Evolutionary conservation across 2,329 filamentous ascomycete genomes (phyloP).

Genomic region (Hirsutella thompsonii): DNA sequence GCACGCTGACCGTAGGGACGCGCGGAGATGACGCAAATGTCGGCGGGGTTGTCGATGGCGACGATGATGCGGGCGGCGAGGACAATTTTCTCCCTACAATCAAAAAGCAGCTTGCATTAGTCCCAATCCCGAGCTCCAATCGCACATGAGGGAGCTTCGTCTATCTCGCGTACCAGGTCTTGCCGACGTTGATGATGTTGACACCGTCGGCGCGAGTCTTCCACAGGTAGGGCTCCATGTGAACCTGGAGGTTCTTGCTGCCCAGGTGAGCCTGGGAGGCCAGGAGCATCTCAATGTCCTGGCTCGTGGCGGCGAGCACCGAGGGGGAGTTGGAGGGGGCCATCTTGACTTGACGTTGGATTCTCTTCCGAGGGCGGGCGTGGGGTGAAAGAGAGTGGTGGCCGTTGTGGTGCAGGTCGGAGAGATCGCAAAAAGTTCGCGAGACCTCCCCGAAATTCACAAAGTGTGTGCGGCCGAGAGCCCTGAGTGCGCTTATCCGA

Average conservation of each 20-base stretch:
- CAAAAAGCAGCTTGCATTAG: not conserved
- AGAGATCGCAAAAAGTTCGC: conserved; percentile 29
- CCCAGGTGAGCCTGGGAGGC: conserved; percentile 93
- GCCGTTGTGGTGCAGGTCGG: conserved; percentile 14
- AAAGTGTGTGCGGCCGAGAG: conserved; percentile 27
- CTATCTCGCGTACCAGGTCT: conserved; percentile 73
- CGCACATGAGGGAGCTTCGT: no score
- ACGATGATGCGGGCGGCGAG: conserved; percentile 97
- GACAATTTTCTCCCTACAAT: conserved; percentile 92
- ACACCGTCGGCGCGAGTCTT: conserved; percentile 98
- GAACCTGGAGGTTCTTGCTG: conserved; percentile 98
- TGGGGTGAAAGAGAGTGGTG: conserved; percentile 13
- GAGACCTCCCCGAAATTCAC: conserved; percentile 19
- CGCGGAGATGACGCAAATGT: conserved; percentile 98
- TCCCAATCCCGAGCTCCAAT: not conserved
- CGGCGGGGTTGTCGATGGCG: conserved; percentile 97
- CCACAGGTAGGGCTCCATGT: conserved; percentile 99
- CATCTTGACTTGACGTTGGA: conserved; percentile 82
- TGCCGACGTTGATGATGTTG: conserved; percentile 99
- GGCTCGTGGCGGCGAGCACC: conserved; percentile 89
- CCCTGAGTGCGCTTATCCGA: conserved; percentile 18
- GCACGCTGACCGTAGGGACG: conserved; percentile 99
- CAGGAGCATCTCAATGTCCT: conserved; percentile 99
- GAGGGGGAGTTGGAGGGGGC: conserved; percentile 88
- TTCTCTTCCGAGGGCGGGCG: conserved; percentile 18